Evolutionary conservation across 1,139 yeast genomes (phyloP).

Genomic region (Yamadazyma triangularis): DNA sequence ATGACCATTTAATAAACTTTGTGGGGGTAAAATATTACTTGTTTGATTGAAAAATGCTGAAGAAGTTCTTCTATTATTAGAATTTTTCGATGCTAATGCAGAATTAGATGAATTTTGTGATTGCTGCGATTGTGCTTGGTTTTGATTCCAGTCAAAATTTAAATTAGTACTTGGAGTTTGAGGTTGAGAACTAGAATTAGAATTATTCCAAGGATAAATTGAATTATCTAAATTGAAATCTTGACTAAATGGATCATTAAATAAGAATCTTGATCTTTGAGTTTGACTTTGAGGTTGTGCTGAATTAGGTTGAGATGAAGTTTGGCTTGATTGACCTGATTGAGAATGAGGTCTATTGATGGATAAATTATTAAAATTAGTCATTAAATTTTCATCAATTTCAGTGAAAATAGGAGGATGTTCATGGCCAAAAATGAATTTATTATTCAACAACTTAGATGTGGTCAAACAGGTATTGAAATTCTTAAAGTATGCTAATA

Average conservation of each 20-base stretch:
- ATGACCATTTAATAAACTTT: slow-evolving; percentile 10
- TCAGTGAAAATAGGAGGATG: slow-evolving; percentile 53
- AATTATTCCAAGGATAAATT: slow-evolving; percentile 3
- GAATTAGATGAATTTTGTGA: slow-evolving; percentile 2
- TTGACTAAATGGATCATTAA: slow-evolving; percentile 55
- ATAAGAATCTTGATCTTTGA: slow-evolving; percentile 60
- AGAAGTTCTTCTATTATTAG: slow-evolving; percentile 24
- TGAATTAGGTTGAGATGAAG: slow-evolving; percentile 2
- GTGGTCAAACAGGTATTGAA: slow-evolving; percentile 66
- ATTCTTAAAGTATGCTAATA: slow-evolving; percentile 64
- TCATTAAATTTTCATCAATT: slow-evolving; percentile 15
- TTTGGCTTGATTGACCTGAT: not conserved
- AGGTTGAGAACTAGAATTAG: slow-evolving; percentile 26
- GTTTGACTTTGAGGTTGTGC: slow-evolving; percentile 15
- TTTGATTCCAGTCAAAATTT: slow-evolving; percentile 31
- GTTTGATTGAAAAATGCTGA: slow-evolving; percentile 28
- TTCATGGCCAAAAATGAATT: slow-evolving; percentile 58
- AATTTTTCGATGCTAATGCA: slow-evolving; percentile 7
- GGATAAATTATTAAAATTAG: slow-evolving; percentile 26
- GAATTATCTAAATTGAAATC: slow-evolving; percentile 3
- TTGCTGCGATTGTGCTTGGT: slow-evolving; percentile 6
- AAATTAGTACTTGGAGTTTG: slow-evolving; percentile 36
- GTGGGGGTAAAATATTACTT: slow-evolving; percentile 4
- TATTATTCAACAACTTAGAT: slow-evolving; percentile 64
- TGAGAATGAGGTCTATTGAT: slow-evolving; percentile 11